Conservation (phyloP, 306 rosid genomes). For the Chamaecrista fasciculata region DNA sequence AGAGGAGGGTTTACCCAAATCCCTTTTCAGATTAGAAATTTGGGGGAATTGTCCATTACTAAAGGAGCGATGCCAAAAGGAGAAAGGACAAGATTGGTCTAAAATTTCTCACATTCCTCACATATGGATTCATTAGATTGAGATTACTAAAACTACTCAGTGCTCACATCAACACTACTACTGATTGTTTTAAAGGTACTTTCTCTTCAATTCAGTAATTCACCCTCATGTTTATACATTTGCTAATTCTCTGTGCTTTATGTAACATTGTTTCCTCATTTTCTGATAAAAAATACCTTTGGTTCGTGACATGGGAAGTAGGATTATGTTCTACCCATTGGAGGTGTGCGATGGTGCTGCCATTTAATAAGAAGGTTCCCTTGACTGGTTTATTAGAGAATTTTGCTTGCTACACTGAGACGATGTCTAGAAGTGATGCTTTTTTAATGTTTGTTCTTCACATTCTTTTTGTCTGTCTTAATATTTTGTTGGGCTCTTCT, state of each 20-base stretch:
- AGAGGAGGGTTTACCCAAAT: neutral
- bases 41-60: neutral
- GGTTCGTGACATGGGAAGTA: too few species aligned
- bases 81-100: neutral
- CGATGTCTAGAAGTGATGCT: too few species aligned
- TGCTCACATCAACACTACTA: neutral
- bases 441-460: too few species aligned
- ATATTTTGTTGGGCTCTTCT: too few species aligned
- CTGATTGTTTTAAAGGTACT: neutral
- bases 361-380: too few species aligned
- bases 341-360: too few species aligned
- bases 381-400: too few species aligned
- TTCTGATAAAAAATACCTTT: neutral
- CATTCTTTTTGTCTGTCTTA: too few species aligned
- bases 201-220: neutral
- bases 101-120: neutral
- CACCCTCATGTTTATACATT: too few species aligned
- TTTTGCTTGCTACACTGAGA: too few species aligned
- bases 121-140: neutral
- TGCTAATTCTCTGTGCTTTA: neutral
- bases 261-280: neutral
- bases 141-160: neutral
- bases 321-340: too few species aligned
- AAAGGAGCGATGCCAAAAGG: neutral
- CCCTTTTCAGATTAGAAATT: neutral